Conservation (phyloP, 192 early-diverging fungal genomes). For the Podila verticillata region DNA sequence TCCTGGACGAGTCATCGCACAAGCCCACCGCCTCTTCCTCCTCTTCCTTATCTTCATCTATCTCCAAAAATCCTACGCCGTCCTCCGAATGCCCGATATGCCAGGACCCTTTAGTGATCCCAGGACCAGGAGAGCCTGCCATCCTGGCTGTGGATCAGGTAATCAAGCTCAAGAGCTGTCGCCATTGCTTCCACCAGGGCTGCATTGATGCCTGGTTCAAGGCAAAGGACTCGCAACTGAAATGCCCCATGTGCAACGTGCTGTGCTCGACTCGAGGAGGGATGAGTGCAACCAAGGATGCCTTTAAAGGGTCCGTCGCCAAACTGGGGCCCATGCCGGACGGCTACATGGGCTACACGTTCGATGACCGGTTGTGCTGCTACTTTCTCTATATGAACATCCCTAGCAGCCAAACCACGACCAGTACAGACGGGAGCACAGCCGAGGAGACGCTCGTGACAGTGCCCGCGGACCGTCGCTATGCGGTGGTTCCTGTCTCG, state of each 20-base stretch:
- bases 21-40: neutral
- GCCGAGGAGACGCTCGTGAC: neutral
- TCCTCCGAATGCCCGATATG: constrained; percentile 33
- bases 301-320: constrained; percentile 3
- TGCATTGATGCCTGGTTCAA: constrained; percentile 35
- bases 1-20: constrained; percentile 5
- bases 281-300: constrained; percentile 8
- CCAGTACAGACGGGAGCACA: neutral
- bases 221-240: constrained; percentile 25
- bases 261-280: constrained; percentile 19
- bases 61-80: neutral
- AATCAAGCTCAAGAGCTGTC: constrained; percentile 39
- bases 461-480: constrained; percentile 25
- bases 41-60: neutral
- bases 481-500: constrained; percentile 37
- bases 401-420: neutral
- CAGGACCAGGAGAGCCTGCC: neutral
- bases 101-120: constrained; percentile 12
- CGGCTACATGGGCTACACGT: constrained; percentile 46
- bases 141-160: constrained; percentile 6
- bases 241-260: constrained; percentile 41
- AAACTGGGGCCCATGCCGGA: constrained; percentile 52
- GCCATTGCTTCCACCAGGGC: constrained; percentile 32
- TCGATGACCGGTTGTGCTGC: constrained; percentile 39
- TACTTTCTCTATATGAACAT: constrained; percentile 46